phyloP scores from a whole-genome alignment of 2,329 filamentous ascomycete species.

The Ophiocordyceps camponoti-leonardi region DNA sequence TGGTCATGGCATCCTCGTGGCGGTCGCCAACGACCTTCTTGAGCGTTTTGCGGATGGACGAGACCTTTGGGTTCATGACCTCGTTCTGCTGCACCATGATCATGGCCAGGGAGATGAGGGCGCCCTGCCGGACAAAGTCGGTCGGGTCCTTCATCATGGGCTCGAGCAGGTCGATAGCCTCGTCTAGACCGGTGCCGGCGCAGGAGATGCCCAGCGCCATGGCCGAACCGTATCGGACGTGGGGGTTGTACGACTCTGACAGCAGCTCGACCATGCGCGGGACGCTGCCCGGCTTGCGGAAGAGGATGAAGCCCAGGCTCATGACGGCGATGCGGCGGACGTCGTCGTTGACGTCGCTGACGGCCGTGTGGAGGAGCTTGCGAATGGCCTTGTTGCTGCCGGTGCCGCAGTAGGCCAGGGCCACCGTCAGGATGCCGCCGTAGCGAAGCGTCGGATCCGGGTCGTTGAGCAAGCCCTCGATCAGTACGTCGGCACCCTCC shows the following conservation, averaged over 20 bases:
- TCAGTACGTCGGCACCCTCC: slow-evolving; percentile 85
- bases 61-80: slow-evolving; percentile 93
- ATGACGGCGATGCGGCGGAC: slow-evolving; percentile 92
- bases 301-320: slow-evolving; percentile 95
- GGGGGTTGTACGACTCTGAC: slow-evolving; percentile 96
- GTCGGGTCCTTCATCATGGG: slow-evolving; percentile 99
- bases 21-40: slow-evolving; percentile 88
- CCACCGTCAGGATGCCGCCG: slow-evolving; percentile 97
- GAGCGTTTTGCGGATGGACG: slow-evolving; percentile 76
- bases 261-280: slow-evolving; percentile 97
- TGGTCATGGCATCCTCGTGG: slow-evolving; percentile 98
- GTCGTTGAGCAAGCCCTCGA: slow-evolving; percentile 83
- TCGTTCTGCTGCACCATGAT: slow-evolving; percentile 99
- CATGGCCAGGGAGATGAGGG: slow-evolving; percentile 87
- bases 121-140: slow-evolving; percentile 94
- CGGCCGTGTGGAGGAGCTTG: slow-evolving; percentile 85
- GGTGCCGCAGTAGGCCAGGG: slow-evolving; percentile 89
- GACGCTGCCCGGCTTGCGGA: slow-evolving; percentile 92
- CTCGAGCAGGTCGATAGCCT: slow-evolving; percentile 90
- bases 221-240: slow-evolving; percentile 91
- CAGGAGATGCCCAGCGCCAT: slow-evolving; percentile 98
- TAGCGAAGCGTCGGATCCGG: slow-evolving; percentile 88
- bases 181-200: slow-evolving; percentile 85
- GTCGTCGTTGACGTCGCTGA: slow-evolving; percentile 96
- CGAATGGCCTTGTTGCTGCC: slow-evolving; percentile 98